A percentile compares a stretch with the other conserved stretches of the same genome.
Evolutionary conservation across 2,329 filamentous ascomycete species (phyloP).

Genomic region (Claviceps lovelessii): DNA sequence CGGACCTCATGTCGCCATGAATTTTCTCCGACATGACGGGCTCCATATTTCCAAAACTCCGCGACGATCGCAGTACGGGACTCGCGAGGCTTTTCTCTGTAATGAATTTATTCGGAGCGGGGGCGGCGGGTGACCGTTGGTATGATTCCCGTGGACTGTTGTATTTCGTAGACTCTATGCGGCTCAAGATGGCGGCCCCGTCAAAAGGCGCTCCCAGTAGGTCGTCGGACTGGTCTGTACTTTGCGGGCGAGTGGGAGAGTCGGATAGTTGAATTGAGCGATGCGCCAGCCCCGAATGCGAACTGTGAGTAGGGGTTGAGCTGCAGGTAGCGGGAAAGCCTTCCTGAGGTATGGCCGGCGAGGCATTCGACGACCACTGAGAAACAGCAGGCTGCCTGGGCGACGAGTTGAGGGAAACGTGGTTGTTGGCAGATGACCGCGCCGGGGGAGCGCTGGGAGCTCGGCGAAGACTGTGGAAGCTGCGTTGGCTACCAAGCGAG

Average conservation of each 20-base stretch:
- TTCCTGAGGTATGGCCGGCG: slow-evolving; percentile 30
- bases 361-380: slow-evolving; percentile 29
- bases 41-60: slow-evolving; percentile 32
- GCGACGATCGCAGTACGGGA: slow-evolving; percentile 49
- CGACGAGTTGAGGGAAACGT: slow-evolving; percentile 35
- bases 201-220: slow-evolving; percentile 52
- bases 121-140: slow-evolving; percentile 17
- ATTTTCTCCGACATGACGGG: slow-evolving; percentile 23
- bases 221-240: slow-evolving; percentile 34
- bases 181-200: slow-evolving; percentile 45
- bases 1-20: slow-evolving; percentile 20
- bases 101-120: slow-evolving; percentile 32
- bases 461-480: slow-evolving; percentile 47
- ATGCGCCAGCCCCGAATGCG: slow-evolving; percentile 7
- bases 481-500: slow-evolving; percentile 47
- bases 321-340: slow-evolving; percentile 27
- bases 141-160: slow-evolving; percentile 18
- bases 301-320: slow-evolving; percentile 1
- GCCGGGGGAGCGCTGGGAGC: slow-evolving; percentile 44
- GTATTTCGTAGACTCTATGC: slow-evolving; percentile 39
- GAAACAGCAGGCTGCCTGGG: slow-evolving; percentile 30
- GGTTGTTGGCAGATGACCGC: slow-evolving; percentile 31
- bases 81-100: slow-evolving; percentile 36
- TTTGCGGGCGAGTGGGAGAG: slow-evolving; percentile 7
- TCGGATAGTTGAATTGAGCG: slow-evolving; percentile 11